These are phyloP conservation scores for Toxicodendron radicans DNA, from an alignment of 345 rosid species.

Conservation along the genomic window DNA sequence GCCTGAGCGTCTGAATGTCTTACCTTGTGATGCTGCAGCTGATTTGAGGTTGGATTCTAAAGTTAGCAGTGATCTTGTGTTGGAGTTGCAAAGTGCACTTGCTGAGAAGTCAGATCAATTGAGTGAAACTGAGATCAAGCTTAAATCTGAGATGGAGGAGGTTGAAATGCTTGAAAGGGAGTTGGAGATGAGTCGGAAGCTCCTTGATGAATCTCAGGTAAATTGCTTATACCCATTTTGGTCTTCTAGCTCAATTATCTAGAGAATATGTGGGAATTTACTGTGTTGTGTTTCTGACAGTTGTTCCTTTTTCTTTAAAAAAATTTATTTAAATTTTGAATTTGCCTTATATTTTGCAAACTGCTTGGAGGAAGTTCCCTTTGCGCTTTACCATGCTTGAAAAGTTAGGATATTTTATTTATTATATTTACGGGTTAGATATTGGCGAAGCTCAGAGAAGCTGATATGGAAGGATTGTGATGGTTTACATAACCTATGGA, in stretches of 20 bases:
- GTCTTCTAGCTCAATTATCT: neutral
- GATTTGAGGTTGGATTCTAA: constrained; percentile 42
- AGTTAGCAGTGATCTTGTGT: constrained; percentile 37
- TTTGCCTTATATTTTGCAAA: neutral
- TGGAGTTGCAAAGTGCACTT: constrained; percentile 57
- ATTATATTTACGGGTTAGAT: neutral
- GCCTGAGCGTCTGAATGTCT: constrained; percentile 45
- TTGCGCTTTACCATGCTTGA: neutral
- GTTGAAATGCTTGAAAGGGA: constrained; percentile 63
- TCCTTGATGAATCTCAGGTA: constrained; percentile 98
- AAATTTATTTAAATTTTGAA: neutral
- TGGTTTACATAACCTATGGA: neutral
- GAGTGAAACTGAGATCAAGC: constrained; percentile 65
- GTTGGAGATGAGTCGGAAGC: constrained; percentile 71
- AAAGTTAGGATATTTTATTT: neutral
- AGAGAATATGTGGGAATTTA: neutral
- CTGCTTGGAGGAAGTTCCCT: neutral
- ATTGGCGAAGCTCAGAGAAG: neutral
- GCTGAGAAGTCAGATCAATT: constrained; percentile 58
- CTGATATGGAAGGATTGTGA: neutral
- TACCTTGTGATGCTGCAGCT: constrained; percentile 43
- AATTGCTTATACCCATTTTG: neutral
- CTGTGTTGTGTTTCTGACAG: neutral
- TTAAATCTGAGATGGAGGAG: constrained; percentile 74
- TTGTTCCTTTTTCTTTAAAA: neutral